Evolutionary conservation across 2,329 filamentous ascomycete species (phyloP).

Genomic region (Endothia cerciana): DNA sequence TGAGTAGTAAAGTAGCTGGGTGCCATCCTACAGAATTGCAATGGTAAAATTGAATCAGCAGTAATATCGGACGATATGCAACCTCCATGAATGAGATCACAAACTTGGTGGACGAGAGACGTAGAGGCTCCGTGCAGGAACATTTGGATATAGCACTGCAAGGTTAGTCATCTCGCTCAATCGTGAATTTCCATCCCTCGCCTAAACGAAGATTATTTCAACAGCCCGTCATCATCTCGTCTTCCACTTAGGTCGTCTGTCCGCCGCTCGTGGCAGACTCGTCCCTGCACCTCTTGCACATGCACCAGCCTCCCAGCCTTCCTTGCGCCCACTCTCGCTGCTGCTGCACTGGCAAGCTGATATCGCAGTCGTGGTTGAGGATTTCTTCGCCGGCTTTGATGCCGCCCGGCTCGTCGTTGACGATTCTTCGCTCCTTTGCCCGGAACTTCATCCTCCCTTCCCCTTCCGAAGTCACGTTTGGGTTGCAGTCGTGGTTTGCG

Average conservation of each 20-base stretch:
- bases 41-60: no score
- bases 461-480: slow-evolving; percentile 96
- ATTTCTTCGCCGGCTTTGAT: slow-evolving; percentile 83
- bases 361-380: slow-evolving; percentile 87
- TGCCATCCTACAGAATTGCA: no score
- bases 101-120: no score
- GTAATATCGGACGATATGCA: no score
- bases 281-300: slow-evolving; percentile 79
- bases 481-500: slow-evolving; percentile 94
- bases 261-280: slow-evolving; percentile 68
- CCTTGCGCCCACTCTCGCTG: slow-evolving; percentile 88
- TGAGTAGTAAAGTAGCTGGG: no score
- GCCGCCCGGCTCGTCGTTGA: slow-evolving; percentile 56
- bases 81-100: no score
- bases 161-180: no score
- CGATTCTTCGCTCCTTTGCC: slow-evolving; percentile 61
- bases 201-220: no score
- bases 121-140: no score
- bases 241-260: no score
- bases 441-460: slow-evolving; percentile 75
- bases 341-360: slow-evolving; percentile 75
- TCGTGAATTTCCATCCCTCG: no score
- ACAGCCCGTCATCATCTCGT: slow-evolving; percentile 8
- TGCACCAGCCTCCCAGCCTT: slow-evolving; percentile 85
- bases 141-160: no score